Base-by-base conservation (phyloP, 495 filamentous ascomycete species). In the Diplogelasinospora grovesii region DNA sequence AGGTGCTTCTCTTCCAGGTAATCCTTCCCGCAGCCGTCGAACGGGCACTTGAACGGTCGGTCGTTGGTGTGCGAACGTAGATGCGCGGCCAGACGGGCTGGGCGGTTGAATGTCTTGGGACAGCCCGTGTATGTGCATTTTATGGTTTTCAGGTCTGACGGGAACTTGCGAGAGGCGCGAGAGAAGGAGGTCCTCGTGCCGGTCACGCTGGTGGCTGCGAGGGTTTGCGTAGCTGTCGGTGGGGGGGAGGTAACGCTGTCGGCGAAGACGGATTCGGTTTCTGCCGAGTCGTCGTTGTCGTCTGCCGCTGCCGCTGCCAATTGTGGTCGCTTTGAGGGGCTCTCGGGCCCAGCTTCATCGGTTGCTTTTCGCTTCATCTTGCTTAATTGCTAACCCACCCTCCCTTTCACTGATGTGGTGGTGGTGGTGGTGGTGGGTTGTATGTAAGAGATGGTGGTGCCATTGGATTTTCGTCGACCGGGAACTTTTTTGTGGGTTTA, bases 1-100 rank as follows among this genome's bases (percentile, higher is more conserved):
- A 97, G 73, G 63, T 95, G 87, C 46, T 86, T 86, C 30, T 81
- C 70, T 23, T 88, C 83, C 22, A 83, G 64, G 52, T 94, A 98
- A 42, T 74, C 72, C 63, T 95, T 95, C 49, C 74, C 77, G 57
- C 92, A 98, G 13, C 60, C 77, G 0, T 66, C 54, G 40, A 80
- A 69, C 2, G 73, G 64, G 55, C 92, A 98, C 19, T 66, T 58
- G 56, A 78, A 86, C 5, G 83, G 70, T 7, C 88, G 75, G 49
- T 89, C 85, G 47, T 85, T 83, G 28, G 77, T 86, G 57, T 95
- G 89, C 3, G 82, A 83, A 29, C 84, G 69, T 3, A 87, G 52
- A 53, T 95, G 89, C 30, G 83, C 75, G n/a, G 78, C 69, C 2
- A 95, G 73, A 23, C 84, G 76, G n/a, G 76, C 79, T 2, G 85